Percentiles rank a stretch among this genome's conserved stretches.
These are phyloP conservation scores for Eucalyptus cloeziana DNA, from an alignment of 345 rosid species.

Conservation along the genomic window DNA sequence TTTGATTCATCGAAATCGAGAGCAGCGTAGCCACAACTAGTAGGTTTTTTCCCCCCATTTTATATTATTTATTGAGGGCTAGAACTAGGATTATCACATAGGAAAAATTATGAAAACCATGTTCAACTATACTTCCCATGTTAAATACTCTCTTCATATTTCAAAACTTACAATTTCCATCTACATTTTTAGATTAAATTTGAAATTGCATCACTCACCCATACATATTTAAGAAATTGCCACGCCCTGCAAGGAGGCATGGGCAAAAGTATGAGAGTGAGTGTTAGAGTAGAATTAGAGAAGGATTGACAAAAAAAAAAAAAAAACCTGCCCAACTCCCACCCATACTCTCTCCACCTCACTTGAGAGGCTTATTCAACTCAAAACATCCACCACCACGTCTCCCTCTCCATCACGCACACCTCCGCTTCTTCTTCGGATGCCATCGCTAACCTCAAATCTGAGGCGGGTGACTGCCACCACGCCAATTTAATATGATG, in stretches of 20 bases:
- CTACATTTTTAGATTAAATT: too few relatives aligned
- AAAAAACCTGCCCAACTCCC: not conserved
- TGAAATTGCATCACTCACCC: not conserved
- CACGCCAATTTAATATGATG: not conserved
- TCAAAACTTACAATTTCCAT: not conserved
- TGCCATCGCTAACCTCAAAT: not conserved
- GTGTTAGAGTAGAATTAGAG: too few relatives aligned
- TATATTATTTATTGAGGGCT: not conserved
- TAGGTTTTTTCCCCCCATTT: not conserved
- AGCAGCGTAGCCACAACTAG: not conserved
- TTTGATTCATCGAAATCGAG: too few relatives aligned
- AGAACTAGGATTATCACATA: not conserved
- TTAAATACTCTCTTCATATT: not conserved
- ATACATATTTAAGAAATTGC: not conserved
- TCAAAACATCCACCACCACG: not conserved
- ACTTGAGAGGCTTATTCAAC: not conserved
- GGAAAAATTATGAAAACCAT: not conserved
- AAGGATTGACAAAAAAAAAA: too few relatives aligned
- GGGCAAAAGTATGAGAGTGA: too few relatives aligned
- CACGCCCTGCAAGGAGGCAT: too few relatives aligned
- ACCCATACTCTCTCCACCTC: not conserved
- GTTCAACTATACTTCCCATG: not conserved
- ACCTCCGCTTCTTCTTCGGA: not conserved
- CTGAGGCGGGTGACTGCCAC: not conserved
- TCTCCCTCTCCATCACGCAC: not conserved